Evolutionary conservation across 2,329 filamentous ascomycete genomes (phyloP).

Genomic region (Plectosphaerella plurivora): DNA sequence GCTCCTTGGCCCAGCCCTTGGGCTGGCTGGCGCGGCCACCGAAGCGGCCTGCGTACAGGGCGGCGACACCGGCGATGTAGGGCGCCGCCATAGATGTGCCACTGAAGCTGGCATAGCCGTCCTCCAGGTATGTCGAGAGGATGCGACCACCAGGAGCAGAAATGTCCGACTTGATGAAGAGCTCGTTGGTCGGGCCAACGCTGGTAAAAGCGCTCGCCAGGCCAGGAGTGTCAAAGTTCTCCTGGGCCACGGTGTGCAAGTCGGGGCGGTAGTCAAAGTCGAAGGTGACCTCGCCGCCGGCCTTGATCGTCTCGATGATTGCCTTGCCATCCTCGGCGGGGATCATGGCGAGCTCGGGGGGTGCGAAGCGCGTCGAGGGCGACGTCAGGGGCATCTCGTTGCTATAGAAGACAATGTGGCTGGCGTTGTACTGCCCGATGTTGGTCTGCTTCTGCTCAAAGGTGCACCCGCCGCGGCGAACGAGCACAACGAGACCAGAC

Average conservation of each 20-base stretch:
- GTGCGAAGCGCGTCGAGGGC: slow-evolving; percentile 14
- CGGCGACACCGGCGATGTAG: slow-evolving; percentile 33
- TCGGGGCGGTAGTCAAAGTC: slow-evolving; percentile 11
- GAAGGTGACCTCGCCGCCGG: slow-evolving; percentile 10
- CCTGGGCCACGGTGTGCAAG: slow-evolving; percentile 1
- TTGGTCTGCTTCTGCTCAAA: slow-evolving; percentile 50
- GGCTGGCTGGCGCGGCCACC: neutral
- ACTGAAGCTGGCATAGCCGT: slow-evolving; percentile 31
- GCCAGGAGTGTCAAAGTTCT: slow-evolving; percentile 9
- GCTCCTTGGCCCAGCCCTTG: slow-evolving; percentile 20
- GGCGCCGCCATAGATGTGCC: slow-evolving; percentile 45
- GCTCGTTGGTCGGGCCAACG: slow-evolving; percentile 34
- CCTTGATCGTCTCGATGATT: slow-evolving; percentile 11
- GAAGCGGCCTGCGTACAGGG: slow-evolving; percentile 16
- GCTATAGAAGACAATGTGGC: slow-evolving; percentile 59
- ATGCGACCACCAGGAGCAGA: slow-evolving; percentile 34
- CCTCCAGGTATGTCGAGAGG: slow-evolving; percentile 31
- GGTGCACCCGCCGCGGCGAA: slow-evolving; percentile 41
- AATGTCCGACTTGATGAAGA: slow-evolving; percentile 32
- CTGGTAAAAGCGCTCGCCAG: slow-evolving; percentile 27
- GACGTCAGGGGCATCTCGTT: slow-evolving; percentile 27
- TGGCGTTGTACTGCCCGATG: slow-evolving; percentile 47
- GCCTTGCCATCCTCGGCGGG: slow-evolving; percentile 6
- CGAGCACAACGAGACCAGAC: slow-evolving; percentile 31
- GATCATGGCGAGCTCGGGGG: neutral